A percentile compares a stretch with the other conserved stretches of the same genome.
Evolutionary conservation across 2,329 filamentous ascomycete species (phyloP).

Genomic region (Cladosporium sp.): DNA sequence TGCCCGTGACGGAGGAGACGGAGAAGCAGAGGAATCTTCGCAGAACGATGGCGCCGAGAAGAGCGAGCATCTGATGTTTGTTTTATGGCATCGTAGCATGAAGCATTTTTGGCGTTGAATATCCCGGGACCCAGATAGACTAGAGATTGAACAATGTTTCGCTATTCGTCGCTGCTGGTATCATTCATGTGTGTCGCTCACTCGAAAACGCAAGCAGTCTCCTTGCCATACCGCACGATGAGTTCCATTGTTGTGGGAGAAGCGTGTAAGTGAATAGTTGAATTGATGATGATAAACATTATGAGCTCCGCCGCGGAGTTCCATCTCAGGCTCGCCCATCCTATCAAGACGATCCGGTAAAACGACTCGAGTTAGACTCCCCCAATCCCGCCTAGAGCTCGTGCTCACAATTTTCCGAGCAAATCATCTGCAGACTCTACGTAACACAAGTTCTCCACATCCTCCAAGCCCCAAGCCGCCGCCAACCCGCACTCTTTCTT

Average conservation of each 20-base stretch:
- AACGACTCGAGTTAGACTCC: background rate
- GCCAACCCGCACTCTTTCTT: background rate
- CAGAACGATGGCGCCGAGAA: slow-evolving; percentile 49
- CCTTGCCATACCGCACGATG: too few relatives aligned
- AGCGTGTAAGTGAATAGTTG: too few relatives aligned
- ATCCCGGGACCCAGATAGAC: background rate
- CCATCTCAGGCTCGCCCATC: background rate
- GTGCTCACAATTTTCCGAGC: background rate
- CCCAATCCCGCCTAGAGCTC: background rate
- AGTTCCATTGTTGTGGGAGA: too few relatives aligned
- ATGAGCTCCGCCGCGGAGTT: too few relatives aligned
- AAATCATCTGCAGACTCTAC: background rate
- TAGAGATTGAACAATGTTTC: too few relatives aligned
- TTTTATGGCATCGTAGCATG: background rate
- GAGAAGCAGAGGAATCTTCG: slow-evolving; percentile 49
- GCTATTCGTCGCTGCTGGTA: too few relatives aligned
- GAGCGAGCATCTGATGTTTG: slow-evolving; percentile 41
- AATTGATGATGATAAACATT: too few relatives aligned
- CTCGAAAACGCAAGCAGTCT: too few relatives aligned
- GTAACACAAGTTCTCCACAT: background rate
- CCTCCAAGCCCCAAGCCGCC: background rate
- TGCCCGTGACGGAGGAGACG: slow-evolving; percentile 55
- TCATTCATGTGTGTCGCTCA: too few relatives aligned
- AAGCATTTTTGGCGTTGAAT: background rate
- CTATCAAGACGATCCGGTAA: background rate